Conservation (phyloP, 2,329 filamentous ascomycete genomes). For the Epichloe baconii region DNA sequence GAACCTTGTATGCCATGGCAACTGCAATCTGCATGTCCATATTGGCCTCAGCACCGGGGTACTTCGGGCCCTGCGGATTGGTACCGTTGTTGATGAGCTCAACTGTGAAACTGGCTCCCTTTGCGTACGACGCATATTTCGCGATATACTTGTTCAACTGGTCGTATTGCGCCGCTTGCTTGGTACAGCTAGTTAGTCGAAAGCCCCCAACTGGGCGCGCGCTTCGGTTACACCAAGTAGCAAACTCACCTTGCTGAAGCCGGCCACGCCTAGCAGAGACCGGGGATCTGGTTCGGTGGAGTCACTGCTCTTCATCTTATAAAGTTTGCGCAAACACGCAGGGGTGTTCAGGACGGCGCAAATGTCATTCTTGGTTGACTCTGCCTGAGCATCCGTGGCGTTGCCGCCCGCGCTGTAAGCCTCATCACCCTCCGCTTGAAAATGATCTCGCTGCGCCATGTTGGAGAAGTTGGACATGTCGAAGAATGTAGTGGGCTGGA, state of each 20-base stretch:
- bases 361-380: conserved; percentile 6
- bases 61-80: conserved; percentile 29
- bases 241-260: conserved; percentile 25
- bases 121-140: conserved; percentile 36
- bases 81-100: conserved; percentile 43
- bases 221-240: not conserved
- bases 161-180: conserved; percentile 36
- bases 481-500: conserved; percentile 34
- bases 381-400: not conserved
- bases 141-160: conserved; percentile 45
- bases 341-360: conserved; percentile 30
- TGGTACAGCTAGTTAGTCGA: not conserved
- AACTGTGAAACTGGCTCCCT: conserved; percentile 42
- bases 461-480: not conserved
- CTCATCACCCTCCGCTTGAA: not conserved
- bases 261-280: conserved; percentile 49
- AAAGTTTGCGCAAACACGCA: conserved; percentile 30
- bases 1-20: conserved; percentile 19
- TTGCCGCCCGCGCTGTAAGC: not conserved
- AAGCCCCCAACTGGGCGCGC: not conserved
- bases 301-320: conserved; percentile 25
- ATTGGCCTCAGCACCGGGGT: conserved; percentile 22
- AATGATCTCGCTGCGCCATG: not conserved
- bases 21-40: conserved; percentile 25
- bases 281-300: conserved; percentile 45